Evolutionary conservation across 495 filamentous ascomycete genomes (phyloP), one percentile per base, ranked within the genome.

Genomic region (Xylaria intraflava): DNA sequence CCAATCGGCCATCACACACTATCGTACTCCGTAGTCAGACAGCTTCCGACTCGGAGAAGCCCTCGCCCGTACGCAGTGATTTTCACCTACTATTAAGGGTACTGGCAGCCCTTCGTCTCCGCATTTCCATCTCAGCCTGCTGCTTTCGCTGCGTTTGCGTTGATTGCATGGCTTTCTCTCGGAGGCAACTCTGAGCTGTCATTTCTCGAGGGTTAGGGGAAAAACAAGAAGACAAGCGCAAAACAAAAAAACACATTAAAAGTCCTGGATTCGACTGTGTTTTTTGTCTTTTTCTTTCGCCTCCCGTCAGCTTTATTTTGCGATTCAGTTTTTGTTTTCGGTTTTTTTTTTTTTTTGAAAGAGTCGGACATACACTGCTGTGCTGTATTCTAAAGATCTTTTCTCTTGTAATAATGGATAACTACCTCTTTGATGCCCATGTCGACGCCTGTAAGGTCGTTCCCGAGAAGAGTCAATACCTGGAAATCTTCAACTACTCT

Each of bases 401-500:
- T n/a, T n/a, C n/a, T n/a, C n/a, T n/a, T n/a, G n/a, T 48, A 50
- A 65, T 54, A 29, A 81, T 81, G 78, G 78, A 81, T 61, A 71
- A 79, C 57, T 80, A 79, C 55, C 69, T 79, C 60, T 80, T 81
- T 41, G 59, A 65, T 45, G 20, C 45, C 1, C 67, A 77, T 44
- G 67, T 81, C 41, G 49, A 62, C 2, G 38, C 66, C n/a, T 79
- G 71, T 58, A 66, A 64, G 41, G 48, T 58, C 12, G 74, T 79
- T 11, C 46, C 58, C 20, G 78, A 81, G 55, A 62, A 59, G 17
- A 80, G 77, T 17, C 67, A 65, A 27, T 81, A 78, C 55, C 56
- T 81, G 17, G 77, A 81, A 65, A 78, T 81, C 29, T 67, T 77
- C 51, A 75, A 74, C 35, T 81, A 80, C 56, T 74, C 77, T 50